Evolutionary conservation across 257 asterid genomes (phyloP), one percentile per base, ranked within the genome.

Genomic region (Lycium ferocissimum): DNA sequence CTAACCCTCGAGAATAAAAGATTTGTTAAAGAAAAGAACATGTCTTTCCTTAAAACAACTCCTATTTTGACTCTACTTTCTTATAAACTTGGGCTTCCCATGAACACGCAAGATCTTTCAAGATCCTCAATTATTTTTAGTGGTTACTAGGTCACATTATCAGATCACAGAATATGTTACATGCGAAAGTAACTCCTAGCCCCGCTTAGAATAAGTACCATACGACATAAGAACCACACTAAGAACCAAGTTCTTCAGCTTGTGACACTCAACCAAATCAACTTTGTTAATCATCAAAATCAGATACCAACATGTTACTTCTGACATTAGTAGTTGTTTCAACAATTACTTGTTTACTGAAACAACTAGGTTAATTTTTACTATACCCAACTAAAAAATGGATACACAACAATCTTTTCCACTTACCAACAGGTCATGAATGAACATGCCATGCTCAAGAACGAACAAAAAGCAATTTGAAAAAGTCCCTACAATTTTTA

Each of bases 201-300:
- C 13, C 73, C 15, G 12, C 47, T 66, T 45, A 6, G 47, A 66
- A 11, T 13, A 33, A 33, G 72, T 65, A 65, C 17, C 45, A 65
- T 43, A 65, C 40, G 26, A 4, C 35, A 43, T 8, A 18, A 65
- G 43, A 33, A 65, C 43, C 45, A 65, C 14, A 65, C 18, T 1
- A 11, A 26, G 20, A 45, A 66, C 73, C n/a, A n/a, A n/a, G n/a
- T n/a, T n/a, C n/a, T 66, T 35, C 75, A 66, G 75, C 75, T 66
- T 66, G 75, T 35, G 20, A 66, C n/a, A 66, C 73, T 3, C 10
- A 33, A 7, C 75, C 13, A 6, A 66, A 13, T 35, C n/a, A 66
- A n/a, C 75, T 66, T 66, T 66, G 22, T 58, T 58, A 6, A 18
- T 59, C 13, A 59, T 59, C 66, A 18, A 59, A 40, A 59, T 1